Conservation (phyloP, 2,329 filamentous ascomycete species). For the Fonsecaea pugnacius region DNA sequence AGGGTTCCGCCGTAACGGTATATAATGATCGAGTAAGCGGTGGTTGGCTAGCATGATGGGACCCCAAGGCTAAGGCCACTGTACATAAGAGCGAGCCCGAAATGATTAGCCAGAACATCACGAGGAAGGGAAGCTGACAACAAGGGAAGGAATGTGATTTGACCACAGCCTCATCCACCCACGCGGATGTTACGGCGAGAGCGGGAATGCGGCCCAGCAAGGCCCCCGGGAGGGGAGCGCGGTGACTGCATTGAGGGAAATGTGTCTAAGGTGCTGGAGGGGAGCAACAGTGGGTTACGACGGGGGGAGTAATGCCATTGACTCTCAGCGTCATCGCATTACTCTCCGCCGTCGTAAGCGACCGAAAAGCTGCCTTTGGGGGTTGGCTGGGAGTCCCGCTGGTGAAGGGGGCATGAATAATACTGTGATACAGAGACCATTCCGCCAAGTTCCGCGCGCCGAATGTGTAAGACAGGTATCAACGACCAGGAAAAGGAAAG, state of each 20-base stretch:
- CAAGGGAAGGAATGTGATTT: slow-evolving; percentile 25
- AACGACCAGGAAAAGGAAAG: neutral
- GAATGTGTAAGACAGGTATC: slow-evolving; percentile 15
- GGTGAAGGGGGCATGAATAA: slow-evolving; percentile 10
- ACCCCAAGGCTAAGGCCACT: slow-evolving; percentile 37
- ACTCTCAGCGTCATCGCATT: slow-evolving; percentile 10
- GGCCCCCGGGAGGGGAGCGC: slow-evolving; percentile 20
- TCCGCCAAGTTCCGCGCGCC: slow-evolving; percentile 29
- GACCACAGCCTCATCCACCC: slow-evolving; percentile 20
- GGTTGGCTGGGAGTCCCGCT: slow-evolving; percentile 2
- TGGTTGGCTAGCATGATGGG: slow-evolving; percentile 25
- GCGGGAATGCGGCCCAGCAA: slow-evolving; percentile 20
- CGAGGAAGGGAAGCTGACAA: slow-evolving; percentile 22
- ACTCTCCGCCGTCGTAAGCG: slow-evolving; percentile 10
- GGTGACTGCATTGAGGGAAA: slow-evolving; percentile 26
- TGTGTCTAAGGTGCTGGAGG: slow-evolving; percentile 20
- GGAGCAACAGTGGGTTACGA: neutral
- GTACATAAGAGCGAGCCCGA: slow-evolving; percentile 29
- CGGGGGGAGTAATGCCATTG: slow-evolving; percentile 7
- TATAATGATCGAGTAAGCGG: slow-evolving; percentile 32
- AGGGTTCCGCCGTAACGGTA: slow-evolving; percentile 23
- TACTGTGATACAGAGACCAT: slow-evolving; percentile 11
- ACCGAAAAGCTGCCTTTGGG: neutral
- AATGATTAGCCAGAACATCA: slow-evolving; percentile 32
- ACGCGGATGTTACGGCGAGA: slow-evolving; percentile 27